Percentiles rank a stretch among this genome's conserved stretches.
phyloP scores from a whole-genome alignment of 352 stramenopile species.

The Elongisporangium prolatum region DNA sequence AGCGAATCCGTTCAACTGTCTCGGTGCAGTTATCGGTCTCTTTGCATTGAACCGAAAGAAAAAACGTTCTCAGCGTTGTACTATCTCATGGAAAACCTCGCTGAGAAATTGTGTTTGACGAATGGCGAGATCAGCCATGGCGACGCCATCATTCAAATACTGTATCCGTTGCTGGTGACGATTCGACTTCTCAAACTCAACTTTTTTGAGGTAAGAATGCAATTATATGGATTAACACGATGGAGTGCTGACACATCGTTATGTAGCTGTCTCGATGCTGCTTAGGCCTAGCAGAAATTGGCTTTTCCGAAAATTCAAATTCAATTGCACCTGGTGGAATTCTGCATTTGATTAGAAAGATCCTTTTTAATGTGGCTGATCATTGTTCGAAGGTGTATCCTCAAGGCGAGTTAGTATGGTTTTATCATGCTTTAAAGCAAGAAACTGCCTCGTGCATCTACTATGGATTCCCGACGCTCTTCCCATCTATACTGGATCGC shows the following conservation, averaged over 20 bases:
- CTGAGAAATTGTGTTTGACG: slow-evolving; percentile 18
- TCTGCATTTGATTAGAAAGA: slow-evolving; percentile 45
- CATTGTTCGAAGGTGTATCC: slow-evolving; percentile 21
- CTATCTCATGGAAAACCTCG: slow-evolving; percentile 42
- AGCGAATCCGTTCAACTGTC: slow-evolving; percentile 76
- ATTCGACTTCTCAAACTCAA: slow-evolving; percentile 81
- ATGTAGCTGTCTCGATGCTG: slow-evolving; percentile 65
- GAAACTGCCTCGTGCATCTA: slow-evolving; percentile 76
- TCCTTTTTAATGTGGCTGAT: slow-evolving; percentile 73
- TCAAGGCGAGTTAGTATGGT: slow-evolving; percentile 50
- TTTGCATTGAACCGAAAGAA: slow-evolving; percentile 80
- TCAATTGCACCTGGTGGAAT: slow-evolving; percentile 36
- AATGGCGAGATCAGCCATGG: slow-evolving; percentile 4
- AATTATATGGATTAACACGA: slow-evolving; percentile 1
- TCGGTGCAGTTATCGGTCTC: slow-evolving; percentile 60
- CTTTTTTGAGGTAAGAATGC: slow-evolving; percentile 74
- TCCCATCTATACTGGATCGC: slow-evolving; percentile 72
- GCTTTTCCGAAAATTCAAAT: slow-evolving; percentile 22
- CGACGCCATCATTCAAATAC: slow-evolving; percentile 28
- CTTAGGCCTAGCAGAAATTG: slow-evolving; percentile 52
- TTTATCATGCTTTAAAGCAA: slow-evolving; percentile 75
- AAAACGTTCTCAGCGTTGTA: slow-evolving; percentile 63
- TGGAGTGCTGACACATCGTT: too few relatives aligned
- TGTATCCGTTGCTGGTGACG: slow-evolving; percentile 74
- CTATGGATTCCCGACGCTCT: slow-evolving; percentile 74